Conservation (phyloP, 208 protist genomes). For the Tritrichomonas foetus region DNA sequence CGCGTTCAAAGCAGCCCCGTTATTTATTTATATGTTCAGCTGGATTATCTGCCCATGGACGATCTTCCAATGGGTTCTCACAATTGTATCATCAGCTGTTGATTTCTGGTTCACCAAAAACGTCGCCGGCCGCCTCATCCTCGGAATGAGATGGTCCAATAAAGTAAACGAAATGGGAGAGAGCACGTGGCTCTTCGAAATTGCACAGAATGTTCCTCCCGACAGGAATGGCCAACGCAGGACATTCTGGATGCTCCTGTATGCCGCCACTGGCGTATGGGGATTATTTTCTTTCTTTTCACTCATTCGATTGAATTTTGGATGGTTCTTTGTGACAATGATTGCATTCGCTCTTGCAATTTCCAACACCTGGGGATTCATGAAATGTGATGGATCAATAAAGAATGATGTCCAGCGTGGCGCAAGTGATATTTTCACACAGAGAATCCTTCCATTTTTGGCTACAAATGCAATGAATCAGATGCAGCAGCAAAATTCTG, state of each 20-base stretch:
- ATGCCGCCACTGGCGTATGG: not conserved
- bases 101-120: slow-evolving; percentile 39
- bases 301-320: not conserved
- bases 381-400: slow-evolving; percentile 14
- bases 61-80: not conserved
- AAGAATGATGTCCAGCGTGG: not conserved
- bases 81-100: not conserved
- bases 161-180: not conserved
- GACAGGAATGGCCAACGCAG: not conserved
- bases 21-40: not conserved
- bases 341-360: not conserved
- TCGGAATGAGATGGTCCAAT: slow-evolving; percentile 12
- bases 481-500: not conserved
- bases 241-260: not conserved
- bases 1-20: not conserved
- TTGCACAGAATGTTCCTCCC: not conserved
- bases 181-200: slow-evolving; percentile 13
- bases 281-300: not conserved
- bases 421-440: not conserved
- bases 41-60: not conserved
- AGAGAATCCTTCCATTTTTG: not conserved
- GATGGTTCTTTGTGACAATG: not conserved
- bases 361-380: slow-evolving; percentile 28
- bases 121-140: not conserved
- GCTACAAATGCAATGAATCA: not conserved